These are phyloP conservation scores for Trichopus zeylanicus DNA, from an alignment of 116 monocot genomes.

Conservation along the genomic window DNA sequence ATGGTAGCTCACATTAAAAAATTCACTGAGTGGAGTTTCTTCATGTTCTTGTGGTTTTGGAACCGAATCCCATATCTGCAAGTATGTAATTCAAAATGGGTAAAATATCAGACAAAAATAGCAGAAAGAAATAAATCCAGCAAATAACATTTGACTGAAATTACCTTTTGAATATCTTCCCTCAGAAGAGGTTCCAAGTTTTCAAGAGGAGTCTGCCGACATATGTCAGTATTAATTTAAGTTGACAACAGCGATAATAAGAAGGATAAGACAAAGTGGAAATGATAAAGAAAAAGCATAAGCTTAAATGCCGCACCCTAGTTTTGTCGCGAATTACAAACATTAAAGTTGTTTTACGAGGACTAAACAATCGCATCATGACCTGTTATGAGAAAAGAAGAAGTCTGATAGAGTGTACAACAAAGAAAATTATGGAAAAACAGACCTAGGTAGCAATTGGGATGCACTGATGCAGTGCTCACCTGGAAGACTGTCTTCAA, in stretches of 20 bases:
- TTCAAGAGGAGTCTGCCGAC: conserved; percentile 78
- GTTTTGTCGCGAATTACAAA: conserved; percentile 98
- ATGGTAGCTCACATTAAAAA: conserved; percentile 75
- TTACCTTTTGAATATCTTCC: conserved; percentile 98
- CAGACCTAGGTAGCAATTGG: conserved; percentile 4
- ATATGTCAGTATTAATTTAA: conserved; percentile 3
- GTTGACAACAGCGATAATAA: not conserved
- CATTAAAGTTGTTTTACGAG: conserved; percentile 84
- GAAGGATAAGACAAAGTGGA: not conserved
- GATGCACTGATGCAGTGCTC: not conserved
- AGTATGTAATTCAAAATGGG: not conserved
- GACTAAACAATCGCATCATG: conserved; percentile 96
- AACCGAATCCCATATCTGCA: conserved; percentile 91
- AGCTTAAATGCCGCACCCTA: conserved; percentile 34
- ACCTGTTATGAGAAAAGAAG: conserved; percentile 36
- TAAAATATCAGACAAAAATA: not conserved
- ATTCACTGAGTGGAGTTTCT: conserved; percentile 84
- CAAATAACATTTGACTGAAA: not conserved
- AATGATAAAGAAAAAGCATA: conserved; percentile 1
- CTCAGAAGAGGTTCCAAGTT: conserved; percentile 86
- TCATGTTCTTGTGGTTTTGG: conserved; percentile 77
- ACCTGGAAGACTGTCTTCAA: conserved; percentile 98
- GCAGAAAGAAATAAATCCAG: not conserved
- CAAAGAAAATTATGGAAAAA: not conserved
- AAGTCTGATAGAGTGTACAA: not conserved